Percentiles rank a stretch among this genome's conserved stretches.
Conservation (phyloP, 2,329 filamentous ascomycete species). For the Sordariomycetes sp. region DNA sequence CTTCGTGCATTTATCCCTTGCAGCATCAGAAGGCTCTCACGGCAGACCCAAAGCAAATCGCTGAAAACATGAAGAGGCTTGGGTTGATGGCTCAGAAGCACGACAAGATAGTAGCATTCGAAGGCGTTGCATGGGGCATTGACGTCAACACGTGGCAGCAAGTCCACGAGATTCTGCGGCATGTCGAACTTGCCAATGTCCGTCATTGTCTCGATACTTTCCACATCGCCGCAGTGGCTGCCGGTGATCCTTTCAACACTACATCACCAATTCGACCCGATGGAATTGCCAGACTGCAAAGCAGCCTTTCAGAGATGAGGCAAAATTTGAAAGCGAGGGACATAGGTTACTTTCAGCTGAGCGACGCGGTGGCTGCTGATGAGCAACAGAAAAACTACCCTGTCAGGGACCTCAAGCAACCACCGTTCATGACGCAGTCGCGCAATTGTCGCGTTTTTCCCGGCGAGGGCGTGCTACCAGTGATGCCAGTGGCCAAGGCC, state of each 20-base stretch:
- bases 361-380: background rate
- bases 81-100: background rate
- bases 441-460: slow-evolving; percentile 1
- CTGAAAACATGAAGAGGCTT: slow-evolving; percentile 1
- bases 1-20: slow-evolving; percentile 1
- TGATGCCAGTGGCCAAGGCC: background rate
- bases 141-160: background rate
- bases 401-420: background rate
- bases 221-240: background rate
- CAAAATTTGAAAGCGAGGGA: background rate
- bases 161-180: background rate
- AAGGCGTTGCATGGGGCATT: slow-evolving; percentile 1
- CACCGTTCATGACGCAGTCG: slow-evolving; percentile 2
- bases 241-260: background rate
- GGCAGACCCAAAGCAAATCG: background rate
- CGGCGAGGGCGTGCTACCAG: background rate
- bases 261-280: background rate
- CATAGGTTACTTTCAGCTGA: slow-evolving; percentile 1
- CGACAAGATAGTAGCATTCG: background rate
- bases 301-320: background rate
- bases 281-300: background rate
- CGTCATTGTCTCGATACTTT: slow-evolving; percentile 2
- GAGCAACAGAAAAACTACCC: background rate
- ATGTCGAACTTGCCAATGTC: slow-evolving; percentile 1
- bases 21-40: slow-evolving; percentile 1